Evolutionary conservation across 192 early-diverging fungal species (phyloP).

Genomic region (Backusella mclennaniae): DNA sequence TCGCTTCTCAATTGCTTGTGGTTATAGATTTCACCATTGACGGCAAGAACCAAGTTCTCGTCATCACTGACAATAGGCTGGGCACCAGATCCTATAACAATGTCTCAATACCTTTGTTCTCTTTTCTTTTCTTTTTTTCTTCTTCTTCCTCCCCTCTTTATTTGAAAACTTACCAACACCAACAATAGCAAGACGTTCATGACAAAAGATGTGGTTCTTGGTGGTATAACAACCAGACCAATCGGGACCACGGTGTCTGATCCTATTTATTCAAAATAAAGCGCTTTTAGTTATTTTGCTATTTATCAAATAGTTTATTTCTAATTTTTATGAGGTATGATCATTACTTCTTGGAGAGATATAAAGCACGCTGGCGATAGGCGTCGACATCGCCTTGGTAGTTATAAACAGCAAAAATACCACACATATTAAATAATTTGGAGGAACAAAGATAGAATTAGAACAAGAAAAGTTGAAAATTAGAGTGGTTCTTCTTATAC

Average conservation of each 20-base stretch:
- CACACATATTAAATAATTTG: constrained; percentile 77
- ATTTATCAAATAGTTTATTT: neutral
- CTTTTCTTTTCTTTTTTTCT: no score
- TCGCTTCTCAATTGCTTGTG: constrained; percentile 78
- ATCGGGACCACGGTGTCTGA: constrained; percentile 97
- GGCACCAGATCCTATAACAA: constrained; percentile 77
- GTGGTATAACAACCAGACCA: constrained; percentile 88
- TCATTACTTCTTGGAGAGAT: constrained; percentile 82
- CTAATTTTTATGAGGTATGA: neutral
- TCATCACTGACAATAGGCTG: constrained; percentile 94
- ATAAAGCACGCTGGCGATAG: constrained; percentile 82
- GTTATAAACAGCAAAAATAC: constrained; percentile 94
- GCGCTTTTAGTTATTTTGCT: neutral
- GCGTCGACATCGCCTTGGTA: constrained; percentile 72
- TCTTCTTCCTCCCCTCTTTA: neutral
- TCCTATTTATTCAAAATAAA: constrained; percentile 40
- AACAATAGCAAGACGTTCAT: constrained; percentile 98
- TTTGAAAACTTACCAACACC: constrained; percentile 82
- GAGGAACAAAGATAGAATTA: neutral
- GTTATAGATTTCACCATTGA: constrained; percentile 99
- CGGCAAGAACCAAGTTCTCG: constrained; percentile 81
- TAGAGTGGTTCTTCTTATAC: neutral
- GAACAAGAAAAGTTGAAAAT: neutral
- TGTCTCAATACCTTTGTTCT: neutral
- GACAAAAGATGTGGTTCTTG: constrained; percentile 88